A percentile compares a stretch with the other conserved stretches of the same genome.
These are phyloP conservation scores for Tetrastigma voinierianum DNA, from an alignment of 164 flowering plant species.

Conservation along the genomic window DNA sequence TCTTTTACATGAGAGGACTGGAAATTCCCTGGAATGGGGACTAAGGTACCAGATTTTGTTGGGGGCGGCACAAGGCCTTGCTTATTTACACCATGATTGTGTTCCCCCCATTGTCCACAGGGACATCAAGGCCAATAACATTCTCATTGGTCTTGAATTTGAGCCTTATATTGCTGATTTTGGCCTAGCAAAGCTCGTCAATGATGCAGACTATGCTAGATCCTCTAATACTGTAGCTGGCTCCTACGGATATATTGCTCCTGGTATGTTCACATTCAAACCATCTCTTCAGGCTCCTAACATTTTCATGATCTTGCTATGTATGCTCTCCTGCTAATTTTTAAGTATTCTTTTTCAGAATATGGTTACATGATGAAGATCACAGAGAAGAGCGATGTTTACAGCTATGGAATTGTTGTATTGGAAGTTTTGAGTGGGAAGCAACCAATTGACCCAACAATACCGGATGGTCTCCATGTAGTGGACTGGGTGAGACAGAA, in stretches of 20 bases:
- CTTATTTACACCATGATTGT: conserved; percentile 87
- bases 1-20: conserved; percentile 58
- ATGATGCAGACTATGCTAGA: conserved; percentile 51
- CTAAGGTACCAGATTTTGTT: conserved; percentile 56
- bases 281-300: neutral
- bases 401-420: conserved; percentile 86
- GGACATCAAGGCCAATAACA: conserved; percentile 87
- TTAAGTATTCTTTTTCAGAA: conserved; percentile 47
- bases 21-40: conserved; percentile 66
- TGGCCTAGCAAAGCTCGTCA: conserved; percentile 84
- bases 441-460: conserved; percentile 91
- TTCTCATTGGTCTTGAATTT: conserved; percentile 74
- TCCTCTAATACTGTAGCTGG: conserved; percentile 84
- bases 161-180: conserved; percentile 90
- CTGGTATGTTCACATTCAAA: conserved; percentile 35
- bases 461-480: conserved; percentile 79
- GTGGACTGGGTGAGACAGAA: conserved; percentile 86
- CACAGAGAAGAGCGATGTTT: conserved; percentile 93
- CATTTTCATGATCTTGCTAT: neutral
- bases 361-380: conserved; percentile 85
- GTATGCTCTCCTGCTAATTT: neutral
- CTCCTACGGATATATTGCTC: conserved; percentile 86
- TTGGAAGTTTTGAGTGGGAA: conserved; percentile 87
- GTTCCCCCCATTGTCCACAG: conserved; percentile 83
- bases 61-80: conserved; percentile 83